phyloP scores from a whole-genome alignment of 345 rosid genomes.

The Corymbia maculata region DNA sequence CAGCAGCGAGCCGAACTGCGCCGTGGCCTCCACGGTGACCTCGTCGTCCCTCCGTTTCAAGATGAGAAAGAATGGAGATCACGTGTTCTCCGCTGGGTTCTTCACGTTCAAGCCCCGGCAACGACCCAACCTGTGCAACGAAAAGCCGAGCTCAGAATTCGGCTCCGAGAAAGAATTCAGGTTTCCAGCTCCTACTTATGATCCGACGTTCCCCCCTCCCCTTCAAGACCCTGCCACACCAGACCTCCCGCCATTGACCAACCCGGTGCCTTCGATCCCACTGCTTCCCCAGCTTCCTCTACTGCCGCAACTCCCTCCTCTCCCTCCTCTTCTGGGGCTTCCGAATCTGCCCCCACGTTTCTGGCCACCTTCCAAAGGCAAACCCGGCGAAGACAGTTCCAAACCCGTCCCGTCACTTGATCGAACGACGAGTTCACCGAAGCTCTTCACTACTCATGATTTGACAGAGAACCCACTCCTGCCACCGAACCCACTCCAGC shows the following conservation, averaged over 20 bases:
- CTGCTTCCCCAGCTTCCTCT: slow-evolving; percentile 21
- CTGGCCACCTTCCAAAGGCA: neutral
- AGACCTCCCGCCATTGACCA: slow-evolving; percentile 1
- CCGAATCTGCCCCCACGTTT: neutral
- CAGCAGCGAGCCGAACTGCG: slow-evolving; percentile 70
- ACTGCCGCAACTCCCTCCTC: slow-evolving; percentile 38
- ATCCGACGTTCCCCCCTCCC: slow-evolving; percentile 12
- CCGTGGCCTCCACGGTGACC: slow-evolving; percentile 59
- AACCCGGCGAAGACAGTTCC: neutral
- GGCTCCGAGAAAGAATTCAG: neutral
- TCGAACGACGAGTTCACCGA: neutral
- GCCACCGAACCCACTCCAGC: neutral
- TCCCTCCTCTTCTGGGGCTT: slow-evolving; percentile 30
- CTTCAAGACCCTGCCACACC: neutral
- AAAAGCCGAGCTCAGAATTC: slow-evolving; percentile 28
- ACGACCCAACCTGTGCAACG: slow-evolving; percentile 52
- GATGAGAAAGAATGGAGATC: slow-evolving; percentile 32
- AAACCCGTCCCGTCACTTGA: slow-evolving; percentile 15
- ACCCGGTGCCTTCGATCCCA: slow-evolving; percentile 26
- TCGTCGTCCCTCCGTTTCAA: slow-evolving; percentile 53
- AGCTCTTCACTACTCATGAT: slow-evolving; percentile 1
- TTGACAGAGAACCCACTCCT: slow-evolving; percentile 5
- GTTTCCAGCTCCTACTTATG: slow-evolving; percentile 30
- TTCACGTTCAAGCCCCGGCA: slow-evolving; percentile 74
- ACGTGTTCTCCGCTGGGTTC: slow-evolving; percentile 85